phyloP scores from a whole-genome alignment of 1,284 basidiomycete genomes.

The Malassezia sympodialis region DNA sequence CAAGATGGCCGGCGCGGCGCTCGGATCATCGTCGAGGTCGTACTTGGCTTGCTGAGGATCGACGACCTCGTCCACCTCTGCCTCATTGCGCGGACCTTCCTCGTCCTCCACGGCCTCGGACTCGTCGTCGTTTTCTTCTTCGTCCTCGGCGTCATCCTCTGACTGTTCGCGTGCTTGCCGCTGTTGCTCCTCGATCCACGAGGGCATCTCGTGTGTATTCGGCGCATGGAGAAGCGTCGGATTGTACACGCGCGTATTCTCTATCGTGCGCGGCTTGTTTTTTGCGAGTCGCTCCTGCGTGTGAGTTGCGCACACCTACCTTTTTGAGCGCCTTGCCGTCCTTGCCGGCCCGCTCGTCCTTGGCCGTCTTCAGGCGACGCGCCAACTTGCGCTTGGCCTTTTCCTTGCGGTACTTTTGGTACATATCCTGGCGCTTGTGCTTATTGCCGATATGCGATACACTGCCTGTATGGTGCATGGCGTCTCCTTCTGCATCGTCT shows the following conservation, averaged over 20 bases:
- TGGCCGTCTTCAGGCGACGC: slow-evolving; percentile 58
- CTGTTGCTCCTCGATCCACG: slow-evolving; percentile 33
- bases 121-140: slow-evolving; percentile 22
- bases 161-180: background rate
- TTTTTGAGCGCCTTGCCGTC: slow-evolving; percentile 61
- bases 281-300: slow-evolving; percentile 65
- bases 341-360: slow-evolving; percentile 53
- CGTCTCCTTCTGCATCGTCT: background rate
- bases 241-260: slow-evolving; percentile 83
- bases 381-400: slow-evolving; percentile 73
- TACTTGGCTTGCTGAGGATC: slow-evolving; percentile 21
- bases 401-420: slow-evolving; percentile 62
- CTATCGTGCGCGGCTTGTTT: slow-evolving; percentile 81
- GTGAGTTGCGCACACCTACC: slow-evolving; percentile 49
- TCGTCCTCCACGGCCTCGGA: slow-evolving; percentile 16
- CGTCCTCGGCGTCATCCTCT: slow-evolving; percentile 3
- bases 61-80: slow-evolving; percentile 17
- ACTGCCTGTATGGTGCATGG: slow-evolving; percentile 16
- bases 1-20: slow-evolving; percentile 35
- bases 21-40: slow-evolving; percentile 32
- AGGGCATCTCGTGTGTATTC: slow-evolving; percentile 49
- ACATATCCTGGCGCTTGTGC: slow-evolving; percentile 45
- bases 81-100: slow-evolving; percentile 14
- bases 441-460: slow-evolving; percentile 48
- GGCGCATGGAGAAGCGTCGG: slow-evolving; percentile 57